Base-by-base conservation (phyloP, 176 grass and related monocot genomes). In the Guadua angustifolia region DNA sequence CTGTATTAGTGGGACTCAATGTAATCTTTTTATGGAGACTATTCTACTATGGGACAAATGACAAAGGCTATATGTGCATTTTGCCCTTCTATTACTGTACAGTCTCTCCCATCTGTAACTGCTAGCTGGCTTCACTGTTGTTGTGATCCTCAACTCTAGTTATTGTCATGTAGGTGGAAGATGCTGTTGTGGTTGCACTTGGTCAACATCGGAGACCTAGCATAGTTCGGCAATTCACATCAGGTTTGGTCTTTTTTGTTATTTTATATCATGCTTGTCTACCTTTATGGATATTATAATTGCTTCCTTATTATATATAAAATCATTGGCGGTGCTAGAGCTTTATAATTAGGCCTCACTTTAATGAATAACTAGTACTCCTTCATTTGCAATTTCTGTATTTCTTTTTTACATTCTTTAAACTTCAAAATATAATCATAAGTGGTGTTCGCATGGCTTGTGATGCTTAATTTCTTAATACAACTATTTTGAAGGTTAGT, bases 111-210 rank as follows among this genome's bases (percentile, higher is more conserved):
- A 18, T 69, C 5, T 75, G 58, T 77, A 84, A 80, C 22, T 53
- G 66, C 32, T 85, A 69, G 14, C 65, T 86, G 77, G 19, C 39
- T 84, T 83, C 19, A 58, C 61, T 86, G 42, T 47, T 18, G 75
- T 47, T 66, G 2, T 60, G 12, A 77, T 57, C 15, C 24, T 83
- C 77, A 46, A 38, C 68, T 64, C 21, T 60, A 55, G 68, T 46
- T 75, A 88, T 72, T 85, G 18, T 82, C 66, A 79, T 81, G 44
- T 82, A 99, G 97, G 97, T 96, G 70, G 97, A 99, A 85, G 93
- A 94, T 94, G 93, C 97, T 75, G 86, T 99, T 85, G 91, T 96
- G 66, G 83, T 99, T 94, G 89, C 97, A 68, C 88, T 99, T 61
- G 93, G 91, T 67, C 97, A 99, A 82, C 89, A 94, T 59, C 86